Percentiles rank a stretch among this genome's conserved stretches.
Conservation (phyloP, 768 basidiomycete species). For the Leccinellum luteum region DNA sequence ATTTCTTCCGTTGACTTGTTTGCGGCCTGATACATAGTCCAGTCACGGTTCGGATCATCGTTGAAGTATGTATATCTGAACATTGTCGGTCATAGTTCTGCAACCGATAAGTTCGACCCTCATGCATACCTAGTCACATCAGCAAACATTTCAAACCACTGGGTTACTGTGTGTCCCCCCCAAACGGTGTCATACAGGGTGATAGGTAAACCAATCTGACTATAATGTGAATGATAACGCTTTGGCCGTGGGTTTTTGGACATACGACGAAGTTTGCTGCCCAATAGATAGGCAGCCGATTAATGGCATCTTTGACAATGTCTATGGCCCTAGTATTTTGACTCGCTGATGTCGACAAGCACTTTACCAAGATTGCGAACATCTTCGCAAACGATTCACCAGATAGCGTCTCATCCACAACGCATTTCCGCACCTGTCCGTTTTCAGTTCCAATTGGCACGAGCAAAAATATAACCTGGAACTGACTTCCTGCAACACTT, state of each 20-base stretch:
- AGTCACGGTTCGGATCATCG: conserved; percentile 29
- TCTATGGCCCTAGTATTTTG: conserved; percentile 42
- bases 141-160: conserved; percentile 49
- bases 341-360: conserved; percentile 7
- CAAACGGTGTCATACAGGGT: conserved; percentile 34
- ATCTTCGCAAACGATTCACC: conserved; percentile 10
- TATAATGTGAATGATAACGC: not conserved
- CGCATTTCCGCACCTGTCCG: conserved; percentile 6
- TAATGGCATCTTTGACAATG: conserved; percentile 66
- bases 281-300: conserved; percentile 61
- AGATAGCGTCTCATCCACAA: conserved; percentile 15
- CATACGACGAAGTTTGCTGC: conserved; percentile 56
- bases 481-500: conserved; percentile 10
- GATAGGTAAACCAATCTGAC: conserved; percentile 31
- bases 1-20: conserved; percentile 26
- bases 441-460: not conserved
- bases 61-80: conserved; percentile 39
- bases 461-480: not conserved
- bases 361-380: conserved; percentile 8
- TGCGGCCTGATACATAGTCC: conserved; percentile 31
- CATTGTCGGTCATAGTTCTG: not conserved
- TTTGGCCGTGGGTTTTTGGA: not conserved
- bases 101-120: too few relatives aligned
- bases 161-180: conserved; percentile 40
- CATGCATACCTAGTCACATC: conserved; percentile 37